These are phyloP conservation scores for Paecilomyces formosus DNA, from an alignment of 2,329 filamentous ascomycete genomes.

Conservation along the genomic window DNA sequence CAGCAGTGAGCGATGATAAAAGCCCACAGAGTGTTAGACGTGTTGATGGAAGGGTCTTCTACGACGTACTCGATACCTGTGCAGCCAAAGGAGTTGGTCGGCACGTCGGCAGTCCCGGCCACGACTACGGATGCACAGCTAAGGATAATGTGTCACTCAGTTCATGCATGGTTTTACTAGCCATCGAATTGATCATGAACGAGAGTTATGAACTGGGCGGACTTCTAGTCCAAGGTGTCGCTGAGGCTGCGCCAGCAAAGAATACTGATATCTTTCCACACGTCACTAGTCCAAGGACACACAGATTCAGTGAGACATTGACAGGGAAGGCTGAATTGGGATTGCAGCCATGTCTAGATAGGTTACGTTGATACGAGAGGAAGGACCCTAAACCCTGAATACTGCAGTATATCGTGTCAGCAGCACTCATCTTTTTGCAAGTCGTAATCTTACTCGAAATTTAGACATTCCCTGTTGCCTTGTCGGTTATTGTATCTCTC, in stretches of 20 bases:
- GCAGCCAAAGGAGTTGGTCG: slow-evolving; percentile 1
- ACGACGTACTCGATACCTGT: slow-evolving; percentile 1
- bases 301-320: not conserved
- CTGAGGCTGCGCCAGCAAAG: not conserved
- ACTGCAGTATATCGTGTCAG: not conserved
- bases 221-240: not conserved
- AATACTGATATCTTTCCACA: not conserved
- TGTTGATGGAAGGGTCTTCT: not conserved
- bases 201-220: not conserved
- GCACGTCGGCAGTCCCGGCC: not conserved
- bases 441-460: not conserved
- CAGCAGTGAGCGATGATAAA: slow-evolving; percentile 27
- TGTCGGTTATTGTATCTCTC: not conserved
- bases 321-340: not conserved
- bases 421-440: not conserved
- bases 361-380: slow-evolving; percentile 1
- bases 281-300: slow-evolving; percentile 1
- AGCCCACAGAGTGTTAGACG: slow-evolving; percentile 4
- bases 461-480: not conserved
- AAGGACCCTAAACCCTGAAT: not conserved
- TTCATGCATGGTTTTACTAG: not conserved
- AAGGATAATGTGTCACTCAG: not conserved
- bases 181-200: not conserved
- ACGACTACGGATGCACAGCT: not conserved
- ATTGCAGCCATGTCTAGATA: slow-evolving; percentile 10